Conservation (phyloP, 2,329 filamentous ascomycete genomes). For the Aquanectria penicillioides region DNA sequence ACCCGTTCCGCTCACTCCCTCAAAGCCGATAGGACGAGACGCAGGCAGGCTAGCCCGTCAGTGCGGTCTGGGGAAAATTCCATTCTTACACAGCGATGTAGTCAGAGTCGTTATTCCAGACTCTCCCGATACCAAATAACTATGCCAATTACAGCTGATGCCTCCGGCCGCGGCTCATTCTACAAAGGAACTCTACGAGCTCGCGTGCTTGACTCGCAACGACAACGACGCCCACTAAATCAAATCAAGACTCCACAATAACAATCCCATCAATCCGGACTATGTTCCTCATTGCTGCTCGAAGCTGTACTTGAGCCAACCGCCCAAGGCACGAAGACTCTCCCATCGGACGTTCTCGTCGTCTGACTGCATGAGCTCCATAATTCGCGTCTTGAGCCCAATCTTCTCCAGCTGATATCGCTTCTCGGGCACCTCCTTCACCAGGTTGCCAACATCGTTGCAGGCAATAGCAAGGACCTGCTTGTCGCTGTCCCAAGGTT, state of each 20-base stretch:
- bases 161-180: conserved; percentile 38
- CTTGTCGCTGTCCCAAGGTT: conserved; percentile 81
- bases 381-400: conserved; percentile 85
- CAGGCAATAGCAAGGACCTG: conserved; percentile 92
- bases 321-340: conserved; percentile 82
- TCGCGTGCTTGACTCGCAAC: conserved; percentile 28
- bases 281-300: conserved; percentile 49
- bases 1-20: too few relatives aligned
- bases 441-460: conserved; percentile 89
- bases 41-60: not conserved
- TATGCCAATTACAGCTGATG: conserved; percentile 46
- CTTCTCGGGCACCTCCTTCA: conserved; percentile 90
- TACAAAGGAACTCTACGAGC: conserved; percentile 36
- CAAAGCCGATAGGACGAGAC: too few relatives aligned
- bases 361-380: conserved; percentile 91
- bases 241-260: conserved; percentile 34
- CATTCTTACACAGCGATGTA: conserved; percentile 31
- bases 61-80: not conserved
- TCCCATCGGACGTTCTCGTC: conserved; percentile 94
- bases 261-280: conserved; percentile 19
- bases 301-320: conserved; percentile 73
- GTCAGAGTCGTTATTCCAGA: conserved; percentile 19
- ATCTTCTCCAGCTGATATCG: conserved; percentile 82
- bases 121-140: conserved; percentile 38
- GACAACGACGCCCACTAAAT: conserved; percentile 35